Base-by-base conservation (phyloP, 441 rosid genomes). In the Erysimum cheiri region DNA sequence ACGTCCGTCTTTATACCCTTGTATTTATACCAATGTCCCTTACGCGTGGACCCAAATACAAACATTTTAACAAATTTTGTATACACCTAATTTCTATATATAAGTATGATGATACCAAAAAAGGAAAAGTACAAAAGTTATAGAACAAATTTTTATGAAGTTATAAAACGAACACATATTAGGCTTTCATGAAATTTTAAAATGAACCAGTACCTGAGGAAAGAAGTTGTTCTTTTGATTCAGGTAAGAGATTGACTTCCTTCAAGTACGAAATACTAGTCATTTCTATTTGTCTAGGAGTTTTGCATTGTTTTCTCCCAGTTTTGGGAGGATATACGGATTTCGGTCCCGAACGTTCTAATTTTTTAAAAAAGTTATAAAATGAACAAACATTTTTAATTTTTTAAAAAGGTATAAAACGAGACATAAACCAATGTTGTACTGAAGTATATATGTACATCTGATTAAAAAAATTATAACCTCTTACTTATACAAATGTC, bases 1-100 rank as follows among this genome's bases (percentile, higher is more conserved):
- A 49, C 62, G 62, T 41, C 62, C 17, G 32, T 63, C 59, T 69
- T 74, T 74, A 66, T 44, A 36, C 46, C 46, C 5, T 57, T 32
- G n/a, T 49, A 64, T 56, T 46, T 64, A 65, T 57, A 28, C 64
- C 58, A 66, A 50, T 60, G 72, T 57, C 61, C 60, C 39, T 57
- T 32, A 52, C 64, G 48, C 64, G 72, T 74, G 73, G 73, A 53
- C 73, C 77, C 61, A 58, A 65, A 56, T 10, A 2, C 19, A 52
- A 17, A 7, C n/a, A 43, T 56, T 52, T 64, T 9, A 8, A 47
- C 54, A 10, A 28, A 8, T 10, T 49, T 2, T 24, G 4, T n/a
- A n/a, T 53, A 53, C 4, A 31, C 5, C 11, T 19, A 19, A 46
- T 17, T 46, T 46, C 11, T 46, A n/a, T 14, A 43, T 43, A 43